Percentiles rank a stretch among this genome's conserved stretches.
Conservation (phyloP, 1,139 yeast genomes). For the Scheffersomyces segobiensis region DNA sequence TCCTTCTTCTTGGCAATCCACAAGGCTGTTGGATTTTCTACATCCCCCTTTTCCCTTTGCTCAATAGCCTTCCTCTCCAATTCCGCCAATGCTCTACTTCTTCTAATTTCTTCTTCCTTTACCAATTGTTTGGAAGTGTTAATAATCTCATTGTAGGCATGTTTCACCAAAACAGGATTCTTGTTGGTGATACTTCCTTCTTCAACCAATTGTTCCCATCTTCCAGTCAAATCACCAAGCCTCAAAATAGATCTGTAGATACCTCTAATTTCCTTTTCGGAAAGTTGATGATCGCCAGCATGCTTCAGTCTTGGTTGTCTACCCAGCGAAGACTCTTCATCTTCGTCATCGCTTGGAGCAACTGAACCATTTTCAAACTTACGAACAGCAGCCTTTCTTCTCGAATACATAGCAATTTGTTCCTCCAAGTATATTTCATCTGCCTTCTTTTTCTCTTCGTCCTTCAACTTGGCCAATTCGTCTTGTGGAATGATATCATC, state of each 20-base stretch:
- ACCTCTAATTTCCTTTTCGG: constrained; percentile 86
- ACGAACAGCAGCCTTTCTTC: constrained; percentile 74
- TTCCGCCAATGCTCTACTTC: constrained; percentile 54
- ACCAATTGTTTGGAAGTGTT: constrained; percentile 63
- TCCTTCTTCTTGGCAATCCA: constrained; percentile 68
- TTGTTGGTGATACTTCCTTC: constrained; percentile 89
- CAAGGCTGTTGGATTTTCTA: constrained; percentile 40
- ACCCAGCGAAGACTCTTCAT: constrained; percentile 34
- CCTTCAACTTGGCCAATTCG: constrained; percentile 84
- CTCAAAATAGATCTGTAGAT: constrained; percentile 81
- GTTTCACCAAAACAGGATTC: constrained; percentile 78
- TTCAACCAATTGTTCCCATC: constrained; percentile 84
- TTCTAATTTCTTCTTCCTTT: constrained; percentile 64
- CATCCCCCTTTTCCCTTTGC: constrained; percentile 44
- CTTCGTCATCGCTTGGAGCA: constrained; percentile 36
- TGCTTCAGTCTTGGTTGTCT: constrained; percentile 26
- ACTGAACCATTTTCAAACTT: constrained; percentile 34
- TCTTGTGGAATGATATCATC: constrained; percentile 98
- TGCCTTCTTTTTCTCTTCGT: constrained; percentile 81
- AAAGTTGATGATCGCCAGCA: constrained; percentile 57
- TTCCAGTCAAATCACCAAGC: constrained; percentile 77
- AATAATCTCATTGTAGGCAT: constrained; percentile 71
- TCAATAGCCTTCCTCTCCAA: constrained; percentile 64
- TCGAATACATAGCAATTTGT: constrained; percentile 83
- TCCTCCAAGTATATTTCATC: constrained; percentile 87